These are phyloP conservation scores for Cyberlindnera lachancei DNA, from an alignment of 805 yeast species.

Conservation along the genomic window DNA sequence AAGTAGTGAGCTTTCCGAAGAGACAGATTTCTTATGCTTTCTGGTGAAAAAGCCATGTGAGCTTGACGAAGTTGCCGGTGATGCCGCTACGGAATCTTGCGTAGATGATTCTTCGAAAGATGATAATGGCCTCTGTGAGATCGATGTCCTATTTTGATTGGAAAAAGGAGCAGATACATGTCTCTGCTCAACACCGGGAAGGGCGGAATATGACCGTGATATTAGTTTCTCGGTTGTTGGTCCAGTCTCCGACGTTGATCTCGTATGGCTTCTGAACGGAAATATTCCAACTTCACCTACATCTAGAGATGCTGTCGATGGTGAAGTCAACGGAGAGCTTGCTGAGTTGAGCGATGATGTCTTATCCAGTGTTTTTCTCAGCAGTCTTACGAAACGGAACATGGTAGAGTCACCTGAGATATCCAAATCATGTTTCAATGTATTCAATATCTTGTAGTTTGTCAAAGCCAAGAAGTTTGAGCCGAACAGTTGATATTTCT, in stretches of 20 bases:
- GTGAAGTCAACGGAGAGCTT: constrained; percentile 10
- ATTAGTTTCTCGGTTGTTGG: constrained; percentile 17
- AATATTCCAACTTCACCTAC: constrained; percentile 17
- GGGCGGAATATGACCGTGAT: constrained; percentile 31
- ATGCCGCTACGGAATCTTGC: constrained; percentile 18
- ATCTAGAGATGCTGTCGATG: constrained; percentile 16
- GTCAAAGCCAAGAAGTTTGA: constrained; percentile 57
- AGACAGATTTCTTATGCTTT: constrained; percentile 56
- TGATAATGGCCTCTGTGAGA: constrained; percentile 28
- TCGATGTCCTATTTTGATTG: constrained; percentile 1
- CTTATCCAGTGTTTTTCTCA: constrained; percentile 35
- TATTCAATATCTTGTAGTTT: constrained; percentile 54
- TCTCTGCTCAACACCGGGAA: constrained; percentile 13
- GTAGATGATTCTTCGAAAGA: constrained; percentile 29
- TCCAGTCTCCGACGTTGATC: constrained; percentile 25
- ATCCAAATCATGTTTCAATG: constrained; percentile 31
- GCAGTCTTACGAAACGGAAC: constrained; percentile 46
- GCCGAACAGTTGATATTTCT: constrained; percentile 49
- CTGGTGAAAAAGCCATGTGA: constrained; percentile 46
- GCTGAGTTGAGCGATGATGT: constrained; percentile 16
- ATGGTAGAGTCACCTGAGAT: constrained; percentile 44
- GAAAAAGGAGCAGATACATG: not conserved
- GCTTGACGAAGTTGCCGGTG: constrained; percentile 30
- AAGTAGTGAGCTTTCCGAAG: constrained; percentile 45
- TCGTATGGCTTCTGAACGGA: constrained; percentile 6